A percentile compares a stretch with the other conserved stretches of the same genome.
Evolutionary conservation across 1,284 basidiomycete species (phyloP).

Genomic region (Cutaneotrichosporon cavernicola): DNA sequence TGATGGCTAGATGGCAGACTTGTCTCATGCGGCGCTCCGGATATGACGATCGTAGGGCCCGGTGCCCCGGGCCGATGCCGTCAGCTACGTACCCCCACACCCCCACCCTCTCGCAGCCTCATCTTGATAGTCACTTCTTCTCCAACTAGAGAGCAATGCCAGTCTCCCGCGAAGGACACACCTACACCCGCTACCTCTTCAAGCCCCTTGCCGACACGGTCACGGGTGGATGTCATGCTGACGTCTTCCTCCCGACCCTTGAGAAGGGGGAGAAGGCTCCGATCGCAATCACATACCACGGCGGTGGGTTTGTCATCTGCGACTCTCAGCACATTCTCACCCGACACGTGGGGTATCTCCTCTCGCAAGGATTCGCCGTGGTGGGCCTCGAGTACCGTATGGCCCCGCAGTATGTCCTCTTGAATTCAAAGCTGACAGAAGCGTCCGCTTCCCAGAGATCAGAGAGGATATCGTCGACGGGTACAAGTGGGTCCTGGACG

Average conservation of each 20-base stretch:
- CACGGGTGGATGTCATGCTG: slow-evolving; percentile 9
- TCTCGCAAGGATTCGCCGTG: slow-evolving; percentile 9
- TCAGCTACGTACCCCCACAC: too few relatives aligned
- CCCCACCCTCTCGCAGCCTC: background rate
- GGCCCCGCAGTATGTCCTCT: slow-evolving; percentile 8
- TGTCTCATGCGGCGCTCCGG: background rate
- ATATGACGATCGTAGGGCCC: too few relatives aligned
- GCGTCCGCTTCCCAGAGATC: slow-evolving; percentile 8
- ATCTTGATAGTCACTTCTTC: background rate
- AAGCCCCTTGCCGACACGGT: background rate
- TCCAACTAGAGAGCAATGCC: slow-evolving; percentile 2
- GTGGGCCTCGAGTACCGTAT: slow-evolving; percentile 11
- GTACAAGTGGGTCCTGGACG: slow-evolving; percentile 8
- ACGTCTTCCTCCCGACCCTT: slow-evolving; percentile 9
- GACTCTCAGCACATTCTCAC: slow-evolving; percentile 2
- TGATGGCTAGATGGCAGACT: background rate
- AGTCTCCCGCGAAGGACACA: slow-evolving; percentile 7
- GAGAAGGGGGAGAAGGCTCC: background rate
- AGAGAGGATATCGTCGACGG: slow-evolving; percentile 11
- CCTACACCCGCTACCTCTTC: slow-evolving; percentile 11
- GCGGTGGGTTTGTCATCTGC: slow-evolving; percentile 10
- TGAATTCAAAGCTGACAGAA: background rate
- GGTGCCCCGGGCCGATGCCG: background rate
- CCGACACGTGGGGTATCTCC: slow-evolving; percentile 3
- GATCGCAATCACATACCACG: slow-evolving; percentile 4